A percentile compares a stretch with the other conserved stretches of the same genome.
Conservation (phyloP, 371 early-diverging fungal species). For the Capillidium rhysosporum region DNA sequence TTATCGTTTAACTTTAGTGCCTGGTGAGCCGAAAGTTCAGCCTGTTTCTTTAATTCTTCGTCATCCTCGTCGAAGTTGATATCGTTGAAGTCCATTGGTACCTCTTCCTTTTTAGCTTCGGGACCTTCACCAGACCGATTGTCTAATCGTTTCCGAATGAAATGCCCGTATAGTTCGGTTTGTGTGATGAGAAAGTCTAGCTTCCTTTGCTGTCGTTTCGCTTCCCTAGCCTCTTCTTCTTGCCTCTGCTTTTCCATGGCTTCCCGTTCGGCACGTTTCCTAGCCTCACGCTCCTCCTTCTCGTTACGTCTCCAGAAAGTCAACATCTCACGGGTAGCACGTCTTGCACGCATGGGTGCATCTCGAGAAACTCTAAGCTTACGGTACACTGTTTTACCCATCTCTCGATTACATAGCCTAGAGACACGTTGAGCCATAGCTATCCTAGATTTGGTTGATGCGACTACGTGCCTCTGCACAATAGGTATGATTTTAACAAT, state of each 20-base stretch:
- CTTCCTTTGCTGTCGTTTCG: conserved; percentile 77
- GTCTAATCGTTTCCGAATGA: conserved; percentile 68
- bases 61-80: conserved; percentile 71
- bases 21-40: conserved; percentile 50
- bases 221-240: conserved; percentile 84
- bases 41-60: conserved; percentile 39
- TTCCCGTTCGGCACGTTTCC: conserved; percentile 80
- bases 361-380: conserved; percentile 12
- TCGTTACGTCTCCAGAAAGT: conserved; percentile 81
- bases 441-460: background rate
- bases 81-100: conserved; percentile 19
- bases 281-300: conserved; percentile 71
- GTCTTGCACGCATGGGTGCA: conserved; percentile 10
- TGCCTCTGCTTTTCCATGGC: conserved; percentile 56
- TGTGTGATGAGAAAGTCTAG: conserved; percentile 92
- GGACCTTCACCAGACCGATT: conserved; percentile 11
- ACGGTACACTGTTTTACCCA: conserved; percentile 19
- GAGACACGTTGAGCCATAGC: conserved; percentile 18
- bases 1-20: conserved; percentile 57
- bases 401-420: conserved; percentile 32
- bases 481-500: conserved; percentile 1
- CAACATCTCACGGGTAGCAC: conserved; percentile 33
- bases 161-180: conserved; percentile 94
- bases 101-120: conserved; percentile 10
- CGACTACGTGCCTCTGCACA: background rate